Base-by-base conservation (phyloP, 192 early-diverging fungal genomes). In the Backusella macrospora region DNA sequence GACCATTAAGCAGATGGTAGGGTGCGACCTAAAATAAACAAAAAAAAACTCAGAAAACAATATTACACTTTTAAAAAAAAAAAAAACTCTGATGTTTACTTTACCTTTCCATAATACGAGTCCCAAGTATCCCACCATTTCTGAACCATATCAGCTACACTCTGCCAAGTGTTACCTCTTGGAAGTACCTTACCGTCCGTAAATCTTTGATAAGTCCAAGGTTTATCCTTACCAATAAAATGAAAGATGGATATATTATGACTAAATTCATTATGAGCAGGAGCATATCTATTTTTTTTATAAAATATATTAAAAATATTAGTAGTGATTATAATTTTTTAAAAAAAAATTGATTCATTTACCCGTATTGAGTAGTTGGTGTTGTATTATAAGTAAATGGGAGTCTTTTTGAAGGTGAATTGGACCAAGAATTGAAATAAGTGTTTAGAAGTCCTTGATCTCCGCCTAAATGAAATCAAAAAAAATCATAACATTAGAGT, bases 381-480 rank as follows among this genome's bases (percentile, higher is more conserved):
- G 94, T 95, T 42, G 94, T 91, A 80, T 99, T 99, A 86, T 91
- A 97, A 26, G 88, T 87, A 70, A 99, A 99, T 0, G 97, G 95
- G 47, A 99, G 74, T 43, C 96, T 85, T 62, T 88, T 79, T 62
- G 85, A 80, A 71, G 90, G 74, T 65, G 79, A 65, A 16, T 78
- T 82, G 3, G 90, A 83, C 96, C 96, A 99, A 34, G 86, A 83
- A 5, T 81, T 79, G 80, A 98, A 98, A 76, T 91, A 97, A 29
- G 85, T 85, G 82, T 99, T 99, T 16, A 99, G 84, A 63, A 99
- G 74, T 1, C 97, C 97, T 79, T 99, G 97, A 76, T 99, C 97
- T 42, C 92, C 96, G 62, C 96, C 95, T 87, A 68, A 63, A 29
- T 69, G 63, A 8, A 18, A 65, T 5, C 66, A 49, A 10, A n/a